Base-by-base conservation (phyloP, 345 rosid species). In the Gossypium ekmanianum region DNA sequence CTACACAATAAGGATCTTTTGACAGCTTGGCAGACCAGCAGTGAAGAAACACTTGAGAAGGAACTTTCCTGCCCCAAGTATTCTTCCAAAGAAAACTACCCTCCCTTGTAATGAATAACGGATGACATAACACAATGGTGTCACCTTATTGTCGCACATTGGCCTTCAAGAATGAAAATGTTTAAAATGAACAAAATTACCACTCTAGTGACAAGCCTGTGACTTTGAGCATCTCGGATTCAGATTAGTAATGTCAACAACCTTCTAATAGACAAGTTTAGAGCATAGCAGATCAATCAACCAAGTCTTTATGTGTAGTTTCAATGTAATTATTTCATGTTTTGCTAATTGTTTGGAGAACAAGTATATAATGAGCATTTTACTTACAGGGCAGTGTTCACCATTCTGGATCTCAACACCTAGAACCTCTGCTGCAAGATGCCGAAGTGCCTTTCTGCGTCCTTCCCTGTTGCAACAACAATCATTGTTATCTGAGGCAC, bases 311-410 rank as follows among this genome's bases (percentile, higher is more conserved):
- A 11, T 20, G 17, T 13, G 47, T 44, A 17, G 20, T 18, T 71
- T 71, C 2, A 27, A 54, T 52, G 26, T 27, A 16, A 71, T 29
- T 51, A 71, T 29, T 70, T 29, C 62, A 55, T 52, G 61, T 26
- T 55, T 45, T 67, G 1, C 1, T 0, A 47, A 24, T 9, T 20
- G 14, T 61, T 24, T 24, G 3, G 8, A 51, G 55, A 62, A 73
- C 11, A 52, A 39, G 22, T 54, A 14, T 12, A 26, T 6, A 24
- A 51, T 74, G 52, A 52, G 14, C 12, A 14, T 41, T 41, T 41
- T 56, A 82, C 90, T 91, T 82, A 95, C 99, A 59, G 99, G 88
- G 72, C 98, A 93, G 77, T 95, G 99, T 86, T 95, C 98, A 72
- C 99, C 98, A 59, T 83, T 86, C 80, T 95, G 99, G 78, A 95